Evolutionary conservation across 257 asterid genomes (phyloP).

Genomic region (Apocynum venetum): DNA sequence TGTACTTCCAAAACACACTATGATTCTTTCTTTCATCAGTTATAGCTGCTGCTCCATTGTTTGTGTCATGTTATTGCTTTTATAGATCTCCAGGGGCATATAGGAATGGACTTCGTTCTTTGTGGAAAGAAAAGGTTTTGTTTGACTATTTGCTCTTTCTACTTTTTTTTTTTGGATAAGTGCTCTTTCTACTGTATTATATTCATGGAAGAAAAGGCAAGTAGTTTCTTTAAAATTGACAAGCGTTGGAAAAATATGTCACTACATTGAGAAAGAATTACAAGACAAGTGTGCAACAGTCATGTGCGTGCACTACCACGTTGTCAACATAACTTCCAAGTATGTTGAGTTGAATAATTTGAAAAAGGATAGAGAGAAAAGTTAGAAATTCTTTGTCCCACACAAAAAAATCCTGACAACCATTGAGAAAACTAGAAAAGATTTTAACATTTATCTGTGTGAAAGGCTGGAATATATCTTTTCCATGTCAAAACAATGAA

Average conservation of each 20-base stretch:
- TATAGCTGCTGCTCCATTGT: background rate
- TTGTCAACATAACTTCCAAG: background rate
- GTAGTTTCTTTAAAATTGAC: background rate
- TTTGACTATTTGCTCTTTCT: background rate
- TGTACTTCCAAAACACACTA: background rate
- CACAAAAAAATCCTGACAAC: background rate
- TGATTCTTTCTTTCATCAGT: background rate
- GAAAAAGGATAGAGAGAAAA: background rate
- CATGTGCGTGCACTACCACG: no score
- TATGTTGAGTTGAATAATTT: background rate
- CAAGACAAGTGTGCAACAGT: no score
- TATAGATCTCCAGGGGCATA: background rate
- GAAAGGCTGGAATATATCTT: background rate
- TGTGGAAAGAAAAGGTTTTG: background rate
- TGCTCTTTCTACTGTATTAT: background rate
- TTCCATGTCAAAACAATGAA: conserved; percentile 1
- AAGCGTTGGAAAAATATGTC: background rate
- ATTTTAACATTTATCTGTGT: background rate
- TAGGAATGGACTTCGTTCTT: background rate
- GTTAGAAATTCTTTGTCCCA: no score
- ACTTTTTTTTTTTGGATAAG: no score
- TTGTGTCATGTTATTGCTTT: background rate
- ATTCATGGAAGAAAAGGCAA: background rate
- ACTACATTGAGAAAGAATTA: background rate
- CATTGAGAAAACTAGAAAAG: background rate